Base-by-base conservation (phyloP, 257 asterid genomes). In the Penstemon barbatus region DNA sequence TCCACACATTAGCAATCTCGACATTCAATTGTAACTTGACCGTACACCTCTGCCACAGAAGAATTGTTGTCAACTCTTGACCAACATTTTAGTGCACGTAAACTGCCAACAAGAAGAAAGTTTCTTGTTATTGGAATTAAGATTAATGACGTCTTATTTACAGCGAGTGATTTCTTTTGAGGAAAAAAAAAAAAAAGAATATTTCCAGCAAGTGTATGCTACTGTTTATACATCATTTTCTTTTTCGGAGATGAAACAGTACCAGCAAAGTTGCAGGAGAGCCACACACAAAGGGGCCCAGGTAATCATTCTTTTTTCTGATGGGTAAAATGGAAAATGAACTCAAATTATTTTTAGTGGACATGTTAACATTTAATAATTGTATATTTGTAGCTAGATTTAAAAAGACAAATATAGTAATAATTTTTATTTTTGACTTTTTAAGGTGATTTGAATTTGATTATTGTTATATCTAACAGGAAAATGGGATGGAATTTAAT, bases 231-330 rank as follows among this genome's bases (percentile, higher is more conserved):
- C 46, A 11, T 50, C 50, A 11, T 42, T 49, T 65, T 39, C 56
- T 66, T 25, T 51, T 74, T 41, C 7, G 18, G 64, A 42, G 9
- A 8, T 51, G 43, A 37, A 55, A 41, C 74, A 49, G 71, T 68
- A 79, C 66, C 71, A n/a, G 78, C 80, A 58, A 71, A 57, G 66
- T 66, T 62, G 77, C 71, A 62, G 69, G 64, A 56, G 48, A 69
- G 66, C 66, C 74, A 64, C 68, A 46, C 57, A 66, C 12, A 5
- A 0, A n/a, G 68, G 84, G 76, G 1, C 77, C 80, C 71, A 70
- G 60, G 63, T 76, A 67, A 77, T 80, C 74, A 40, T 69, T 71
- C 49, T 61, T 36, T 61, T 66, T 45, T 61, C 6, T 70, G 69
- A 61, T 53, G 74, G 70, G 50, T 67, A 66, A 71, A 70, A 52